phyloP scores from a whole-genome alignment of 2,329 filamentous ascomycete genomes.

The Calycina herbarum region DNA sequence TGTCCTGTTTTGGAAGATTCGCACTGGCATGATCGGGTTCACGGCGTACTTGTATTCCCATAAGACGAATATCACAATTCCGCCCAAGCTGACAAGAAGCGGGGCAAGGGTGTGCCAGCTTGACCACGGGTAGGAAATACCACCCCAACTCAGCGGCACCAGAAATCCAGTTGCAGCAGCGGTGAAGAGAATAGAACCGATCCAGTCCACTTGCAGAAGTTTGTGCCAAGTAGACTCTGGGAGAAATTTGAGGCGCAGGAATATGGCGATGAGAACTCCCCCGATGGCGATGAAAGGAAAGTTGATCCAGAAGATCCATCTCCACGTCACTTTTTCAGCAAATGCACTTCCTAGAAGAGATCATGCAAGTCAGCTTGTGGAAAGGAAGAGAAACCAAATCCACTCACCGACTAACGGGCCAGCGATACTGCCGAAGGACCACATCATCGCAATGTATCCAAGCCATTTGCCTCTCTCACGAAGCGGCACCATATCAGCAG shows the following conservation, averaged over 20 bases:
- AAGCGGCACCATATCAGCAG: slow-evolving; percentile 50
- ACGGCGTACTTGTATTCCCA: not conserved
- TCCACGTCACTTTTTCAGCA: slow-evolving; percentile 12
- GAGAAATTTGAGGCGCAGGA: slow-evolving; percentile 17
- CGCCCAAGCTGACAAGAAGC: not conserved
- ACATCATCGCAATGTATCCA: slow-evolving; percentile 26
- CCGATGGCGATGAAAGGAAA: slow-evolving; percentile 7
- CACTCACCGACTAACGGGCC: slow-evolving; percentile 12
- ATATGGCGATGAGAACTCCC: slow-evolving; percentile 11
- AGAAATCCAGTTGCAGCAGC: slow-evolving; percentile 43
- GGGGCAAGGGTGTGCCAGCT: slow-evolving; percentile 8
- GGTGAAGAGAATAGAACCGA: slow-evolving; percentile 46
- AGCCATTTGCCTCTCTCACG: slow-evolving; percentile 46
- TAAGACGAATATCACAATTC: not conserved
- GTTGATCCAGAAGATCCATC: slow-evolving; percentile 57
- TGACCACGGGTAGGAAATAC: slow-evolving; percentile 15
- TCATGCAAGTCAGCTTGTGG: too few species aligned
- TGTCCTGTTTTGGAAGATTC: slow-evolving; percentile 1
- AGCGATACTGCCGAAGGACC: slow-evolving; percentile 35
- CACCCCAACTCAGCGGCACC: slow-evolving; percentile 35
- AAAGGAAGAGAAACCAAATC: too few species aligned
- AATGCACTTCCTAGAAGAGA: slow-evolving; percentile 12
- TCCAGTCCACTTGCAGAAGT: slow-evolving; percentile 44
- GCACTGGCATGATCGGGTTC: not conserved
- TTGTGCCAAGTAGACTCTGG: slow-evolving; percentile 24